These are phyloP conservation scores for Clarireedia hainanense DNA, from an alignment of 2,329 filamentous ascomycete genomes.

Conservation along the genomic window DNA sequence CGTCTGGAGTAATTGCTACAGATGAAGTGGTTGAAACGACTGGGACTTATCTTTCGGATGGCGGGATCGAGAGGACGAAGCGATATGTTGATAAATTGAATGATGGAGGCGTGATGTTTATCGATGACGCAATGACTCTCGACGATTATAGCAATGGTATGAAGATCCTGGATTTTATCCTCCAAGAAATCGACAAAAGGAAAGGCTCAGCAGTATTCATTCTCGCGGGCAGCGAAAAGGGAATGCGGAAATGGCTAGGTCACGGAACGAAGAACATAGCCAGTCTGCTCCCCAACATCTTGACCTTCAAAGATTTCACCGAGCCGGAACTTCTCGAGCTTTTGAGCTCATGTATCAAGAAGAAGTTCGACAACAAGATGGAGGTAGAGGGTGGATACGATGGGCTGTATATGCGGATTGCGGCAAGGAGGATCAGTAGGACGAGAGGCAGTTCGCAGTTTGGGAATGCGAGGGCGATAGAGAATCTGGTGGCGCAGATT, in stretches of 20 bases:
- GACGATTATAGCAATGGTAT: slow-evolving; percentile 1
- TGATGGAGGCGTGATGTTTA: slow-evolving; percentile 64
- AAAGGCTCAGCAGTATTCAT: slow-evolving; percentile 62
- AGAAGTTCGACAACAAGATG: slow-evolving; percentile 47
- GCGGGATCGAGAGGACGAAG: slow-evolving; percentile 50
- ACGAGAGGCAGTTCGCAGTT: slow-evolving; percentile 58
- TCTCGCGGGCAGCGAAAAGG: slow-evolving; percentile 61
- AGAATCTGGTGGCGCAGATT: slow-evolving; percentile 51
- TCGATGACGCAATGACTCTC: slow-evolving; percentile 48
- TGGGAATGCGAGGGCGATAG: slow-evolving; percentile 61
- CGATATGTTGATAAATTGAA: slow-evolving; percentile 47
- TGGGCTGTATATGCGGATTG: slow-evolving; percentile 58
- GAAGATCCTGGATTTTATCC: slow-evolving; percentile 57
- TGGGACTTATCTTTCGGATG: slow-evolving; percentile 54
- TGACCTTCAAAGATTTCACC: slow-evolving; percentile 61
- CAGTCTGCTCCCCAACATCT: slow-evolving; percentile 56
- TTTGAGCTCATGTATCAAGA: slow-evolving; percentile 43
- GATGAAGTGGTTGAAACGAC: slow-evolving; percentile 54
- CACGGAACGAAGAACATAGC: slow-evolving; percentile 52
- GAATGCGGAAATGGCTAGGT: slow-evolving; percentile 67
- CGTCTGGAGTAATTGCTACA: slow-evolving; percentile 53
- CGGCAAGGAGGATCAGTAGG: slow-evolving; percentile 50
- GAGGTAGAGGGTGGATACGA: slow-evolving; percentile 46
- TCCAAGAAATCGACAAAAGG: slow-evolving; percentile 63
- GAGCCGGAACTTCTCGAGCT: slow-evolving; percentile 57